phyloP scores from a whole-genome alignment of 768 basidiomycete genomes.

The Jaapia argillacea region DNA sequence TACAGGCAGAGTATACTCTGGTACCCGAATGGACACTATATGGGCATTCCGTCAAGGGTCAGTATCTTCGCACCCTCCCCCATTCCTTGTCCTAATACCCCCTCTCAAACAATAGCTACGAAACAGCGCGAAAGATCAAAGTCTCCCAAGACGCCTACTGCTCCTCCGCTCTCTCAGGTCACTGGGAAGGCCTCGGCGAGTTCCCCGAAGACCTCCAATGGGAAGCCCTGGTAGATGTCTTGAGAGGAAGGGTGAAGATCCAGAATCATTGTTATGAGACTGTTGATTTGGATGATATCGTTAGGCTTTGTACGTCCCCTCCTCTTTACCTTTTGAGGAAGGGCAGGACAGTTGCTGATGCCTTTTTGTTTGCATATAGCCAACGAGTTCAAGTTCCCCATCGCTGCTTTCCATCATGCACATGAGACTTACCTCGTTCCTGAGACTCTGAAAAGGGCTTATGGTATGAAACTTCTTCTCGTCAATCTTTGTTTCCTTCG shows the following conservation, averaged over 20 bases:
- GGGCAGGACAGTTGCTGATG: neutral
- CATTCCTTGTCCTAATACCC: neutral
- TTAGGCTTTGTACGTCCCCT: conserved; percentile 9
- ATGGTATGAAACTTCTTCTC: conserved; percentile 14
- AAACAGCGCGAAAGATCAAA: conserved; percentile 57
- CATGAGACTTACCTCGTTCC: conserved; percentile 90
- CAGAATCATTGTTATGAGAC: conserved; percentile 55
- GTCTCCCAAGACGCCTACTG: conserved; percentile 63
- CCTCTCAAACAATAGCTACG: conserved; percentile 34
- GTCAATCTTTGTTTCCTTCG: no score
- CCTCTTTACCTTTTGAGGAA: neutral
- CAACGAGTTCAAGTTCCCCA: conserved; percentile 82
- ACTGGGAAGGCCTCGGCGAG: conserved; percentile 40
- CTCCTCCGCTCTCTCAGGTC: conserved; percentile 30
- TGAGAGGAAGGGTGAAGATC: conserved; percentile 69
- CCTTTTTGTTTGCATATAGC: conserved; percentile 16
- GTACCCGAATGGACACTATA: conserved; percentile 51
- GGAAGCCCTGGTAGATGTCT: conserved; percentile 71
- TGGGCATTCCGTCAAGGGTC: conserved; percentile 64
- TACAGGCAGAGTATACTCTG: conserved; percentile 20
- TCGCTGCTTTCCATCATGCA: conserved; percentile 81
- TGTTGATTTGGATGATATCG: conserved; percentile 46
- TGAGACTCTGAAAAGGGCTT: conserved; percentile 66
- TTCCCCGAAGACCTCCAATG: conserved; percentile 69
- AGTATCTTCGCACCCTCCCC: conserved; percentile 9